Base-by-base conservation (phyloP, 2,329 filamentous ascomycete genomes). In the Diaporthe australafricana region DNA sequence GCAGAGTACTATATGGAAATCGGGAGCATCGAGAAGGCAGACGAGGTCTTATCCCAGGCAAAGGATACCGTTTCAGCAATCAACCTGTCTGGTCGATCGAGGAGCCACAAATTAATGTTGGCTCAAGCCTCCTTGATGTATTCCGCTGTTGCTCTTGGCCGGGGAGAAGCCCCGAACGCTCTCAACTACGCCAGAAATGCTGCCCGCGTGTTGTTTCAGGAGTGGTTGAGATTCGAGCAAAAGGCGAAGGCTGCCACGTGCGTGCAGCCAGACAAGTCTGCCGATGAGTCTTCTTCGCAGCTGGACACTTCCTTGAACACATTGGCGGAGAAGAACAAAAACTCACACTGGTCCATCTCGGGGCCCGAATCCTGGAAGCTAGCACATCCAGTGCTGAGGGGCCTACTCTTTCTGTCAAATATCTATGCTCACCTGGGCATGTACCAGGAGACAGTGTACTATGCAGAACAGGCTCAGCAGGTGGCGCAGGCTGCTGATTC, bases 381-480 rank as follows among this genome's bases (percentile, higher is more conserved):
- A 25, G 91, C 96, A 9, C 89, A 90, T 35, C 90, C 92, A 1
- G 87, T 98, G 25, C 91, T 95, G 76, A 88, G 89, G 38, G 90
- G 91, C 70, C 84, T 97, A 17, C 82, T 91, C 72, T 91, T 95
- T 71, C 88, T 98, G 3, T 94, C 94, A 0, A 88, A 88, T 5
- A 85, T 97, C 1, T 98, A 95, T 76, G 90, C 93, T 1, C 92
- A 97, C 75, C 89, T 96, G 74, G 96, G 96, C 35, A 89, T 97
- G 82, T 94, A 95, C 75, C 91, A 94, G 73, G 96, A 98, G 80
- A 96, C 96, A 2, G 84, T 96, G 0, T 96, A 95, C 79, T 97
- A 97, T 76, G 92, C 93, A 1, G 93, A 98, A 76, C 93, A 96
- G 77, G 95, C 95, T 0, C 86, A 92, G 68, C 94, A 93, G 77